phyloP scores from a whole-genome alignment of 768 basidiomycete species.

The Tephrocybe rancida region DNA sequence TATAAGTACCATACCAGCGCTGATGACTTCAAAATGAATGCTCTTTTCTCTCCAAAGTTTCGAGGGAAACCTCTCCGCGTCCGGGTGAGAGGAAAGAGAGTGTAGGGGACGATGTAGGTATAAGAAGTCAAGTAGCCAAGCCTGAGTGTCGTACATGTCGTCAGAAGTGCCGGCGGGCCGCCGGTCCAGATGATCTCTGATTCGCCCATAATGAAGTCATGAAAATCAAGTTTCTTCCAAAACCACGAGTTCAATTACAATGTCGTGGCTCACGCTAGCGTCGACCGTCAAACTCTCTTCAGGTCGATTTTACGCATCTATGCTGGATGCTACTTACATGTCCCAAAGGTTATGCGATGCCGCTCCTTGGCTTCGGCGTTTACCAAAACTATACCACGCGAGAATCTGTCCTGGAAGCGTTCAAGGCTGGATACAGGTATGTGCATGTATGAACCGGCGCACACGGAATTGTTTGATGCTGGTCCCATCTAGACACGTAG shows the following conservation, averaged over 20 bases:
- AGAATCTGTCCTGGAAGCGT: constrained; percentile 59
- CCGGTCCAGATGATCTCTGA: neutral
- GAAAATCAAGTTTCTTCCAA: neutral
- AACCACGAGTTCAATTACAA: neutral
- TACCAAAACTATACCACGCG: constrained; percentile 65
- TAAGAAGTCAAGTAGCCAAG: neutral
- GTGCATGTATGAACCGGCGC: neutral
- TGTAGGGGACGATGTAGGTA: too few species aligned
- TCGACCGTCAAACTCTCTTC: constrained; percentile 25
- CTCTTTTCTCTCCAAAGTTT: neutral
- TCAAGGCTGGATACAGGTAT: constrained; percentile 68
- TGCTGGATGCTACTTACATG: constrained; percentile 1
- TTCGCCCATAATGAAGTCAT: neutral
- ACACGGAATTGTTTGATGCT: neutral
- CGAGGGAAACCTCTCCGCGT: neutral
- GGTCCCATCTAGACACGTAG: constrained; percentile 57
- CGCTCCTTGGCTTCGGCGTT: constrained; percentile 70
- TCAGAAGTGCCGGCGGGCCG: neutral
- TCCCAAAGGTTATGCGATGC: constrained; percentile 53
- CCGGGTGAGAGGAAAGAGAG: neutral
- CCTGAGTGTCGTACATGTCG: too few species aligned
- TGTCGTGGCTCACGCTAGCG: constrained; percentile 22
- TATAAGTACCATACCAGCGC: too few species aligned
- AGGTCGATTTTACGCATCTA: constrained; percentile 2
- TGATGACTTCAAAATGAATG: neutral